Conservation (phyloP, 1,284 basidiomycete species). For the Trichosporon ovoides region DNA sequence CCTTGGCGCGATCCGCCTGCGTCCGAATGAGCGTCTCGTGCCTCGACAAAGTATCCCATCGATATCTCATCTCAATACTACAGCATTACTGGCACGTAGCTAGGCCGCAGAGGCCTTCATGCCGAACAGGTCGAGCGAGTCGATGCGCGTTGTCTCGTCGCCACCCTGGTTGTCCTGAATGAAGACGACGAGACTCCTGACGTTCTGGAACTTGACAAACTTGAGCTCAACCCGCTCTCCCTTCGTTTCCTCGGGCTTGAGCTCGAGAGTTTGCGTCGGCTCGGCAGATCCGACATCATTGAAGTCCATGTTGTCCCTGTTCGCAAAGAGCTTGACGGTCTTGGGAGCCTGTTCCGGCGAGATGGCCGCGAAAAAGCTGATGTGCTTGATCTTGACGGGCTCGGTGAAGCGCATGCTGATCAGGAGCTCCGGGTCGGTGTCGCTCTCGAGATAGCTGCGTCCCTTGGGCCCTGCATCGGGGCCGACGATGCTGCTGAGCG, state of each 20-base stretch:
- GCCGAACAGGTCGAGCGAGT: slow-evolving; percentile 69
- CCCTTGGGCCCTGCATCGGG: slow-evolving; percentile 51
- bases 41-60: too few species aligned
- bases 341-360: slow-evolving; percentile 58
- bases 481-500: slow-evolving; percentile 59
- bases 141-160: slow-evolving; percentile 69
- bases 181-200: slow-evolving; percentile 70
- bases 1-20: too few species aligned
- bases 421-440: slow-evolving; percentile 69
- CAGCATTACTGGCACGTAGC: too few species aligned
- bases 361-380: slow-evolving; percentile 58
- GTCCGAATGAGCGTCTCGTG: too few species aligned
- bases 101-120: slow-evolving; percentile 1
- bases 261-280: slow-evolving; percentile 48
- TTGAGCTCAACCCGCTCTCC: slow-evolving; percentile 61
- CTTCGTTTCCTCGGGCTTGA: slow-evolving; percentile 46
- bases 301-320: slow-evolving; percentile 63
- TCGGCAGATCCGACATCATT: slow-evolving; percentile 48
- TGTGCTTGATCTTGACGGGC: slow-evolving; percentile 65
- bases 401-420: slow-evolving; percentile 72
- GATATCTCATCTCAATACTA: too few species aligned
- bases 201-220: slow-evolving; percentile 72
- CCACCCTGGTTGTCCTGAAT: slow-evolving; percentile 68
- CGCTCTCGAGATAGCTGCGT: slow-evolving; percentile 65
- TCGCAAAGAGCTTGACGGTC: slow-evolving; percentile 59